These are phyloP conservation scores for Trichomonascaceae sp. DNA, from an alignment of 1,139 yeast species.

Conservation along the genomic window DNA sequence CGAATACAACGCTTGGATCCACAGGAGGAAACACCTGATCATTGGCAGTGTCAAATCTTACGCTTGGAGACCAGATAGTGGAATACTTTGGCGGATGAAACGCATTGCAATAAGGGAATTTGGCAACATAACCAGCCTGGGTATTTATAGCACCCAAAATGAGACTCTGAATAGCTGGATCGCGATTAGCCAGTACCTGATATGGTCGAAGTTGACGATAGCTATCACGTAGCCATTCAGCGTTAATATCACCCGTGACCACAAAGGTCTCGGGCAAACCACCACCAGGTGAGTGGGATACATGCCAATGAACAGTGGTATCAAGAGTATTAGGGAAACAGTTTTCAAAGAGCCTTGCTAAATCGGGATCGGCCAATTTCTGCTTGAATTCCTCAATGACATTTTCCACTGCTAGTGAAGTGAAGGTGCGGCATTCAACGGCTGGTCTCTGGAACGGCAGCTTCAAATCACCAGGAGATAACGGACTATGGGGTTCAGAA, in stretches of 20 bases:
- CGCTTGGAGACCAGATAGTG: background rate
- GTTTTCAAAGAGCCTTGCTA: slow-evolving; percentile 72
- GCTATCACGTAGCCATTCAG: slow-evolving; percentile 85
- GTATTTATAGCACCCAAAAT: slow-evolving; percentile 76
- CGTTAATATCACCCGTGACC: slow-evolving; percentile 83
- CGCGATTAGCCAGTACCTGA: slow-evolving; percentile 51
- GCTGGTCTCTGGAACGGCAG: slow-evolving; percentile 77
- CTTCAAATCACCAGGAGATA: slow-evolving; percentile 32
- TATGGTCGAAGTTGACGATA: slow-evolving; percentile 79
- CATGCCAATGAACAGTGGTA: slow-evolving; percentile 77
- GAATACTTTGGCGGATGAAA: slow-evolving; percentile 67
- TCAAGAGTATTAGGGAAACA: slow-evolving; percentile 84
- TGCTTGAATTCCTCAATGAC: slow-evolving; percentile 48
- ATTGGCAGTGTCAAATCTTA: slow-evolving; percentile 44
- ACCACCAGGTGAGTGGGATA: slow-evolving; percentile 21
- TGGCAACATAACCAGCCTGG: slow-evolving; percentile 57
- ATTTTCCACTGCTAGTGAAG: slow-evolving; percentile 56
- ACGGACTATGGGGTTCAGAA: slow-evolving; percentile 28
- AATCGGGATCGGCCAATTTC: slow-evolving; percentile 53
- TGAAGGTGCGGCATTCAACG: slow-evolving; percentile 64
- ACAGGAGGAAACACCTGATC: slow-evolving; percentile 68
- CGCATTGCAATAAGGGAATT: slow-evolving; percentile 81
- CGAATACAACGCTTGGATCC: slow-evolving; percentile 68
- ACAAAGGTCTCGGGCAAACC: slow-evolving; percentile 52
- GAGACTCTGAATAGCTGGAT: slow-evolving; percentile 44